Conservation (phyloP, 805 yeast species). For the Saturnispora hagleri region DNA sequence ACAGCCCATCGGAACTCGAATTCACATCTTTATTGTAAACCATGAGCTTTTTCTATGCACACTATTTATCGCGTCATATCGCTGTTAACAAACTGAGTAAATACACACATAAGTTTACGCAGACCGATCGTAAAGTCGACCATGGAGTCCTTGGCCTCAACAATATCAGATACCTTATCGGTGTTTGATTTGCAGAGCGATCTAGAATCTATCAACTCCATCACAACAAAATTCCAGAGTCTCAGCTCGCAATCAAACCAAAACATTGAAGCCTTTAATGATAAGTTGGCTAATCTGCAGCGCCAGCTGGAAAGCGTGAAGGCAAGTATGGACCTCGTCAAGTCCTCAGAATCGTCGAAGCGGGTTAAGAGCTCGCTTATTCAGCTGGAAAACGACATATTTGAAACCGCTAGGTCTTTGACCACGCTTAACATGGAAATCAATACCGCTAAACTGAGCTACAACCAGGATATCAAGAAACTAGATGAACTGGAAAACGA, state of each 20-base stretch:
- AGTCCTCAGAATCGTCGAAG: slow-evolving; percentile 22
- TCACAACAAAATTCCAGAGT: slow-evolving; percentile 8
- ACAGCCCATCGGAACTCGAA: too few relatives aligned
- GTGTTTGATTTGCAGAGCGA: slow-evolving; percentile 44
- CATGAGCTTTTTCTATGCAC: background rate
- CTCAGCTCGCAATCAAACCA: slow-evolving; percentile 4
- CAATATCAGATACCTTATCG: slow-evolving; percentile 11
- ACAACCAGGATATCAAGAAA: slow-evolving; percentile 31
- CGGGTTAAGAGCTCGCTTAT: slow-evolving; percentile 27
- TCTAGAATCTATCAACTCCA: slow-evolving; percentile 34
- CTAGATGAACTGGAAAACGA: slow-evolving; percentile 27
- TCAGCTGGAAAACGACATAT: slow-evolving; percentile 35
- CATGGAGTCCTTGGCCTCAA: slow-evolving; percentile 11
- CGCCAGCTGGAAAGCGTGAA: slow-evolving; percentile 8
- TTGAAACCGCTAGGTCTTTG: slow-evolving; percentile 42
- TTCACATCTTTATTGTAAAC: too few relatives aligned
- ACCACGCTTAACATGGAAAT: slow-evolving; percentile 40
- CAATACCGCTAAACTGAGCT: slow-evolving; percentile 31
- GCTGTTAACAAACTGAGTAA: background rate
- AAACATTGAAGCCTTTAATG: background rate
- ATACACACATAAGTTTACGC: too few relatives aligned
- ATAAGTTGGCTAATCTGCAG: slow-evolving; percentile 1
- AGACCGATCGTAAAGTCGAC: background rate
- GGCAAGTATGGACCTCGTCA: slow-evolving; percentile 8
- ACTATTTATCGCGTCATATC: background rate